Conservation (phyloP, 768 basidiomycete genomes). For the Gyrodon lividus region DNA sequence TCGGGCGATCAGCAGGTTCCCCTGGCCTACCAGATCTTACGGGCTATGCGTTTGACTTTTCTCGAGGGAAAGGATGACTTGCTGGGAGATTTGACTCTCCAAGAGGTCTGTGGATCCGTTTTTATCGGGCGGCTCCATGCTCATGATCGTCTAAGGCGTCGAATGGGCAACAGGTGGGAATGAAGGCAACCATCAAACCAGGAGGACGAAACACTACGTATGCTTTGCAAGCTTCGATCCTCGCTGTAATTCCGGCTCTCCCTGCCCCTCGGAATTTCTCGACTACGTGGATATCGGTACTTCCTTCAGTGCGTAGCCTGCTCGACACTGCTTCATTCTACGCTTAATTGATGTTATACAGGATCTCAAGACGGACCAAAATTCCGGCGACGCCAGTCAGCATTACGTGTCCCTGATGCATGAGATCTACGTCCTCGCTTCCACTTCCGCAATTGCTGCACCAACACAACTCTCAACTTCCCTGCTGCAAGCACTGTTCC, state of each 20-base stretch:
- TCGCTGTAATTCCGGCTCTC: slow-evolving; percentile 51
- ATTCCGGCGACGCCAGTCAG: slow-evolving; percentile 21
- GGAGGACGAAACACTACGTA: slow-evolving; percentile 53
- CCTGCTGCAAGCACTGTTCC: slow-evolving; percentile 65
- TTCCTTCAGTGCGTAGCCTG: slow-evolving; percentile 32
- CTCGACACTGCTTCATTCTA: not conserved
- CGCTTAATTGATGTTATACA: slow-evolving; percentile 1
- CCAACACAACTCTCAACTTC: slow-evolving; percentile 45
- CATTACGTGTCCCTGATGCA: slow-evolving; percentile 63
- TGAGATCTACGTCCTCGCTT: slow-evolving; percentile 64
- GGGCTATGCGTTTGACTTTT: slow-evolving; percentile 44
- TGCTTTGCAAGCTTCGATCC: slow-evolving; percentile 57
- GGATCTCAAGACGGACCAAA: slow-evolving; percentile 17
- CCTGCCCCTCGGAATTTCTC: slow-evolving; percentile 38
- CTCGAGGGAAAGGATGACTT: slow-evolving; percentile 44
- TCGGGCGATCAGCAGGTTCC: slow-evolving; percentile 60
- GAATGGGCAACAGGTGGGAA: slow-evolving; percentile 44
- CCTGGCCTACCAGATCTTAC: slow-evolving; percentile 48
- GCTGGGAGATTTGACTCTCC: slow-evolving; percentile 2
- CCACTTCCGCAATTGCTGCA: slow-evolving; percentile 47
- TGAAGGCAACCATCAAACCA: slow-evolving; percentile 56
- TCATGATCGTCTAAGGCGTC: slow-evolving; percentile 38
- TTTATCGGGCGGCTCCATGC: not conserved
- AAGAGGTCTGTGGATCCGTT: slow-evolving; percentile 29
- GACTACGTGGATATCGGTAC: slow-evolving; percentile 48